phyloP scores from a whole-genome alignment of 352 stramenopile genomes.

The Pythium angustatum region DNA sequence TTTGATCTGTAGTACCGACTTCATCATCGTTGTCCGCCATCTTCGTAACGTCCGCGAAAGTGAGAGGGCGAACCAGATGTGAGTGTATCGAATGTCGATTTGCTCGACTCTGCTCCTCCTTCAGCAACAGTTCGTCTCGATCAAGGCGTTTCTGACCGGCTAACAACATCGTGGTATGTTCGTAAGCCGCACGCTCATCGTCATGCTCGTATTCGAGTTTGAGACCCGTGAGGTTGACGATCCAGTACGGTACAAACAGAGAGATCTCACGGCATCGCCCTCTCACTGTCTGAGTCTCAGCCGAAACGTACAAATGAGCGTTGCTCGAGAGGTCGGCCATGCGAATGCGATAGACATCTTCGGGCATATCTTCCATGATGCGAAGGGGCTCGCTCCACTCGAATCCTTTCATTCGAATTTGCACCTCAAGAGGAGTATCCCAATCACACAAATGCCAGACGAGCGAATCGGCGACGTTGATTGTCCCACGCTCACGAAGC shows the following conservation, averaged over 20 bases:
- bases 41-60: neutral
- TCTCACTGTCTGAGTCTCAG: slow-evolving; percentile 54
- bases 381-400: slow-evolving; percentile 81
- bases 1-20: neutral
- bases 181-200: slow-evolving; percentile 61
- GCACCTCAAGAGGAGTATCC: slow-evolving; percentile 74
- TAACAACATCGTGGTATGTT: slow-evolving; percentile 72
- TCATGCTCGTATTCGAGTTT: slow-evolving; percentile 87
- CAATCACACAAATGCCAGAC: slow-evolving; percentile 84
- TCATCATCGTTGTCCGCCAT: neutral
- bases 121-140: slow-evolving; percentile 74
- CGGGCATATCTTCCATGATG: slow-evolving; percentile 48
- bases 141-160: slow-evolving; percentile 77
- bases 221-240: slow-evolving; percentile 83
- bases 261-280: slow-evolving; percentile 69
- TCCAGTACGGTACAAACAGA: slow-evolving; percentile 88
- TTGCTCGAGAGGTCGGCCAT: slow-evolving; percentile 83
- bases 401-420: slow-evolving; percentile 82
- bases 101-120: slow-evolving; percentile 53
- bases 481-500: slow-evolving; percentile 73
- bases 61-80: slow-evolving; percentile 49
- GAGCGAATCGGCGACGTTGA: slow-evolving; percentile 75
- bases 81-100: slow-evolving; percentile 48
- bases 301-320: slow-evolving; percentile 69
- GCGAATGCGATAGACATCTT: slow-evolving; percentile 56